Percentiles rank a stretch among this genome's conserved stretches.
phyloP scores from a whole-genome alignment of 202 grass and related monocot genomes.

The Zoysia matrella region DNA sequence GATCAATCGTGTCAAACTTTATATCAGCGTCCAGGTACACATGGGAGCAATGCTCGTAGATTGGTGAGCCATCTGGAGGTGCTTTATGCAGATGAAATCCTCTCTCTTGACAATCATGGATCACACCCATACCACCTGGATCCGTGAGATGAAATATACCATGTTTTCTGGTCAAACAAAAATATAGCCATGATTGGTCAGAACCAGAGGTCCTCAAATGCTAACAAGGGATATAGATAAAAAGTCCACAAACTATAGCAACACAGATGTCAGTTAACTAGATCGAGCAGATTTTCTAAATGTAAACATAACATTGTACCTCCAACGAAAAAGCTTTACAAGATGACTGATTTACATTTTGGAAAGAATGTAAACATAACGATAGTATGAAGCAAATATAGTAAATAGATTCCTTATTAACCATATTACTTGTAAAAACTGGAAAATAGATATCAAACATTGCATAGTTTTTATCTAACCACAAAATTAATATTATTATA shows the following conservation, averaged over 20 bases:
- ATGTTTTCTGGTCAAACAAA: slow-evolving; percentile 50
- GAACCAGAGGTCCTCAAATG: slow-evolving; percentile 3
- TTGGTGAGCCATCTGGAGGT: too few relatives aligned
- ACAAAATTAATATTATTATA: too few relatives aligned
- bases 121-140: too few relatives aligned
- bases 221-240: background rate
- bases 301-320: background rate
- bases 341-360: slow-evolving; percentile 5
- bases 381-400: slow-evolving; percentile 17
- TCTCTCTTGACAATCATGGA: too few relatives aligned
- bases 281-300: slow-evolving; percentile 7
- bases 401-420: background rate
- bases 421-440: background rate
- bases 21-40: too few relatives aligned
- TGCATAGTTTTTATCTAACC: slow-evolving; percentile 5
- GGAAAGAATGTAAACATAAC: slow-evolving; percentile 5
- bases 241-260: slow-evolving; percentile 5
- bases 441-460: background rate
- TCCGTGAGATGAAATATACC: too few relatives aligned
- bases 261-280: background rate
- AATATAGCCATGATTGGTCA: slow-evolving; percentile 16
- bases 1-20: too few relatives aligned
- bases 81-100: too few relatives aligned
- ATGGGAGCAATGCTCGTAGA: too few relatives aligned
- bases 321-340: background rate